phyloP scores from a whole-genome alignment of 352 stramenopile species.

The Globisporangium sylvaticum region DNA sequence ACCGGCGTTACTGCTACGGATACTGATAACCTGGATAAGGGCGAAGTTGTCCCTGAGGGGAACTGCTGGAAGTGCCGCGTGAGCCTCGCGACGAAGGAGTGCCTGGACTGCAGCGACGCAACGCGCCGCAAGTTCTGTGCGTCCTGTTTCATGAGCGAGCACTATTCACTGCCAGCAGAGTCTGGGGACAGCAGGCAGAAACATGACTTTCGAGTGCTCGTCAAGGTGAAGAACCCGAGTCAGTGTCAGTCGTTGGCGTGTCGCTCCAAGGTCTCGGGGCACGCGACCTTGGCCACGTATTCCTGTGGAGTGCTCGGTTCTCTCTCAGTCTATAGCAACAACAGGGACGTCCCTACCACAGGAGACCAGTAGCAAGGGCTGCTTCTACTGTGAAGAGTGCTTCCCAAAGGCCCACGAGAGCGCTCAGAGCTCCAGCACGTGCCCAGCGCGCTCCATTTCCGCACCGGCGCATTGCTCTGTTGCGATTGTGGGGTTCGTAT shows the following conservation, averaged over 20 bases:
- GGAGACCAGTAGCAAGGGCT: slow-evolving; percentile 13
- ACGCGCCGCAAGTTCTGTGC: slow-evolving; percentile 35
- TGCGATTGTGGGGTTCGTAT: slow-evolving; percentile 45
- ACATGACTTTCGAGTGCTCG: slow-evolving; percentile 60
- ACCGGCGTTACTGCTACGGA: background rate
- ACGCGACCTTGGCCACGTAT: slow-evolving; percentile 29
- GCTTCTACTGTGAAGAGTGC: slow-evolving; percentile 68
- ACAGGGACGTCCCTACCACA: background rate
- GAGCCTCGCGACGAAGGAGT: slow-evolving; percentile 40
- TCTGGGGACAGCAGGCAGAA: slow-evolving; percentile 15
- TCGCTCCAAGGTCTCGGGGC: background rate
- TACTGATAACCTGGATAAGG: background rate
- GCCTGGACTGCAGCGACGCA: slow-evolving; percentile 42
- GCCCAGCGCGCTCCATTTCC: slow-evolving; percentile 44
- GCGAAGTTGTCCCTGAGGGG: slow-evolving; percentile 14
- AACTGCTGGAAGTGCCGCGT: slow-evolving; percentile 39
- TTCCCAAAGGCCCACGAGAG: slow-evolving; percentile 47
- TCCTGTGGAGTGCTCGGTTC: slow-evolving; percentile 34
- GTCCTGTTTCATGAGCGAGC: slow-evolving; percentile 52
- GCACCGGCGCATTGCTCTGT: slow-evolving; percentile 42
- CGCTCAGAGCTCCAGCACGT: slow-evolving; percentile 38
- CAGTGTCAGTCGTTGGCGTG: slow-evolving; percentile 31
- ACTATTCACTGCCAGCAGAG: slow-evolving; percentile 12
- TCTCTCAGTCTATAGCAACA: background rate
- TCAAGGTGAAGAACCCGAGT: slow-evolving; percentile 17